Conservation (phyloP, 139 green algal species). For the Chlamydomonas applanata region DNA sequence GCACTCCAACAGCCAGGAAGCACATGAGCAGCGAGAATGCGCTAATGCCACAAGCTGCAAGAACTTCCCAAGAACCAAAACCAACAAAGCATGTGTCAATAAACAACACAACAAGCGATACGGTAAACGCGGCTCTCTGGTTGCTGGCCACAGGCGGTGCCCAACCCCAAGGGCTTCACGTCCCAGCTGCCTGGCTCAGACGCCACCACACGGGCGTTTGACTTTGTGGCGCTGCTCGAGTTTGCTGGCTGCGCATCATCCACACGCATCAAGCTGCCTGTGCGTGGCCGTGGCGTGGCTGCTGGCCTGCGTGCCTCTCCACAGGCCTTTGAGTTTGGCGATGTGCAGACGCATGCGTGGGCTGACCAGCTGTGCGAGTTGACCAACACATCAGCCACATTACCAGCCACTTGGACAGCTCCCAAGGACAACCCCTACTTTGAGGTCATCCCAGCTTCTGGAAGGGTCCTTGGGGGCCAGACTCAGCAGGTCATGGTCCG, state of each 20-base stretch:
- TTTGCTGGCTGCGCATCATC: slow-evolving; percentile 19
- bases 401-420: too few species aligned
- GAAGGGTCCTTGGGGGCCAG: slow-evolving; percentile 21
- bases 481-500: slow-evolving; percentile 36
- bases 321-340: slow-evolving; percentile 37
- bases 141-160: slow-evolving; percentile 19
- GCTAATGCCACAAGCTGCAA: too few species aligned
- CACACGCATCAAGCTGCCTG: slow-evolving; percentile 34
- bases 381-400: slow-evolving; percentile 25
- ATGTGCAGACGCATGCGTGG: slow-evolving; percentile 35
- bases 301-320: slow-evolving; percentile 15
- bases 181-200: slow-evolving; percentile 3
- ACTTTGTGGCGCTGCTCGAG: slow-evolving; percentile 39
- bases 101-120: too few species aligned
- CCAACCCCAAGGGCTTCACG: slow-evolving; percentile 25
- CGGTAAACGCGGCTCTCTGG: too few species aligned
- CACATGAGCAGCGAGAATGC: too few species aligned
- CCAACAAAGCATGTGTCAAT: too few species aligned
- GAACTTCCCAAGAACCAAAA: too few species aligned
- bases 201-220: slow-evolving; percentile 26
- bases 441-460: slow-evolving; percentile 23
- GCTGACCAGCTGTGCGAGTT: slow-evolving; percentile 46
- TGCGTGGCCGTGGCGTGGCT: slow-evolving; percentile 25
- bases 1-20: too few species aligned
- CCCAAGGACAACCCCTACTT: slow-evolving; percentile 34